Conservation (phyloP, 2,329 filamentous ascomycete genomes). For the Trichoderma atroviride region DNA sequence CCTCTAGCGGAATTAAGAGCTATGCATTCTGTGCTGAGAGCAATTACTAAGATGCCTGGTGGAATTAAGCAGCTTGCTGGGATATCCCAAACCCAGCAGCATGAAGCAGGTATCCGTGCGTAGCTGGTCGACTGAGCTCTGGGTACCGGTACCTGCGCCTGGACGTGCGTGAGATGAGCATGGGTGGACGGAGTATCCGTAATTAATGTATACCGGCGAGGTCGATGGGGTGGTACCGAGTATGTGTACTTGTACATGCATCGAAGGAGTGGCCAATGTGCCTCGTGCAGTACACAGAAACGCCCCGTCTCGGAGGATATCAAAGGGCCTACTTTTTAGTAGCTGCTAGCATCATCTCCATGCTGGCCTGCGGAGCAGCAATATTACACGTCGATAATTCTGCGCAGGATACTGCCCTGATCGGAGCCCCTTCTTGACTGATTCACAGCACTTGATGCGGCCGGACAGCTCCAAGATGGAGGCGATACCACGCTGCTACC, state of each 20-base stretch:
- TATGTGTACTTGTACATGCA: not conserved
- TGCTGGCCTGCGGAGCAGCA: not conserved
- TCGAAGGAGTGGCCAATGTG: not conserved
- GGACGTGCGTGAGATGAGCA: not conserved
- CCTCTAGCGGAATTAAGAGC: not conserved
- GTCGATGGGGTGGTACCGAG: not conserved
- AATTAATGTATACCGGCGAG: not conserved
- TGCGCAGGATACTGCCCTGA: not conserved
- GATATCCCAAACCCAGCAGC: not conserved
- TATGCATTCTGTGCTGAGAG: not conserved
- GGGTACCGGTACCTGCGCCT: too few species aligned
- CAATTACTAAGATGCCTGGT: not conserved
- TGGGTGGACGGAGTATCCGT: constrained; percentile 1
- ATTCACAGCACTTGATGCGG: not conserved
- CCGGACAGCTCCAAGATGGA: not conserved
- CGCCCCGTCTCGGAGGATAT: constrained; percentile 1
- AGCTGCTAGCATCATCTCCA: not conserved
- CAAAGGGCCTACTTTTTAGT: not conserved
- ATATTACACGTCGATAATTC: not conserved
- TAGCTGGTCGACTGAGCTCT: not conserved
- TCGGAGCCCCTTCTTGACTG: not conserved
- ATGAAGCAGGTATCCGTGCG: not conserved
- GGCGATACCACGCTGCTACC: not conserved
- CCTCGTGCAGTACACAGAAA: not conserved
- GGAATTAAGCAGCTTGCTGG: not conserved